Conservation (phyloP, 441 rosid species). For the Pelargonium citronellum region DNA sequence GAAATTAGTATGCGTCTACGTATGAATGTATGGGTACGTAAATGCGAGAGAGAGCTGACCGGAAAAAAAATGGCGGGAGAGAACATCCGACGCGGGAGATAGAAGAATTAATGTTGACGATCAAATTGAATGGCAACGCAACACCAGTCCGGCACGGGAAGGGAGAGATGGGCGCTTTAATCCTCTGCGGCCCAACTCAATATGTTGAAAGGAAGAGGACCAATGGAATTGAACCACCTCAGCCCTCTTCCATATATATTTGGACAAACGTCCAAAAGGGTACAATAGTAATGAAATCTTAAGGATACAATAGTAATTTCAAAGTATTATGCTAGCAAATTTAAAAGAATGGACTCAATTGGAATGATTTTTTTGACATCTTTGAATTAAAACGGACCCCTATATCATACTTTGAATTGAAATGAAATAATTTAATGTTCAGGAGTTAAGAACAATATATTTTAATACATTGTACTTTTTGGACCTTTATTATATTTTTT, state of each 20-base stretch:
- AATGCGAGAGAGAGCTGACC: neutral
- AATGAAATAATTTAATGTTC: too few species aligned
- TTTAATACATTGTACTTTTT: too few species aligned
- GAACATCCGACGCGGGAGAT: constrained; percentile 5
- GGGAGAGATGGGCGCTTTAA: neutral
- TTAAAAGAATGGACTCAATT: too few species aligned
- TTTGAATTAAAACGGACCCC: too few species aligned
- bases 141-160: constrained; percentile 13
- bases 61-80: constrained; percentile 1
- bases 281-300: too few species aligned
- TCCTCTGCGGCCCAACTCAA: neutral
- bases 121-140: neutral
- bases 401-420: too few species aligned
- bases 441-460: too few species aligned
- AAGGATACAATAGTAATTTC: too few species aligned
- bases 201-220: neutral
- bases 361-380: too few species aligned
- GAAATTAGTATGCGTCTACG: neutral
- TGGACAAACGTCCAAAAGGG: too few species aligned
- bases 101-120: neutral
- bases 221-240: neutral
- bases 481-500: too few species aligned
- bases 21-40: neutral
- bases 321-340: too few species aligned
- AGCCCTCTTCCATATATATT: neutral